These are phyloP conservation scores for Teratosphaeria nubilosa DNA, from an alignment of 2,329 filamentous ascomycete species.

Conservation along the genomic window DNA sequence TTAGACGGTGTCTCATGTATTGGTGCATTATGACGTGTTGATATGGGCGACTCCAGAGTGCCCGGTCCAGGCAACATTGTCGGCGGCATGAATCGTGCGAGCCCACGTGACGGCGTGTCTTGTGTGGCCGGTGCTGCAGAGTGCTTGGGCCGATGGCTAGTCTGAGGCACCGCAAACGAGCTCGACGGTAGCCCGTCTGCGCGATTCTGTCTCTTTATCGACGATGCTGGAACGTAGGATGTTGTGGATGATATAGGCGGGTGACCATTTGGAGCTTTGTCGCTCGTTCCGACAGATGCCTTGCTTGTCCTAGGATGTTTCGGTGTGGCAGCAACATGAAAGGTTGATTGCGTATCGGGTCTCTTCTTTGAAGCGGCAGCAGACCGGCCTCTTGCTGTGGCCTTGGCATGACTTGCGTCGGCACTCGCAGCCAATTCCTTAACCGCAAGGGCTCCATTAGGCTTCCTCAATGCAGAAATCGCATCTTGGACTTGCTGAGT, in stretches of 20 bases:
- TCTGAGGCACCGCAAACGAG: conserved; percentile 22
- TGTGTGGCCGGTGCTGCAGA: conserved; percentile 20
- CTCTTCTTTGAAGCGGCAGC: conserved; percentile 10
- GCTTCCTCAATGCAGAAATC: conserved; percentile 63
- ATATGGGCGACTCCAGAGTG: conserved; percentile 12
- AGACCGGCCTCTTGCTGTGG: conserved; percentile 13
- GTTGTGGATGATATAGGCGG: conserved; percentile 14
- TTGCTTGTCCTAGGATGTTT: conserved; percentile 22
- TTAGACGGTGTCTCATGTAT: conserved; percentile 10
- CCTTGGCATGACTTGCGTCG: conserved; percentile 44
- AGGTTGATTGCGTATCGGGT: conserved; percentile 21
- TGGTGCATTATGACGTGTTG: neutral
- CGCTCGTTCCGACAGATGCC: conserved; percentile 7
- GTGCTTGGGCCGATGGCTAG: conserved; percentile 13
- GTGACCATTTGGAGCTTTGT: conserved; percentile 13
- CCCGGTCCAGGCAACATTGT: conserved; percentile 12
- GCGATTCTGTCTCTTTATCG: conserved; percentile 20
- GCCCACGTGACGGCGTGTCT: conserved; percentile 35
- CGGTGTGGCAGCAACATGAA: conserved; percentile 36
- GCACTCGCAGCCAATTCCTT: conserved; percentile 57
- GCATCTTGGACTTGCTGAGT: conserved; percentile 64
- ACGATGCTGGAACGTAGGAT: conserved; percentile 32
- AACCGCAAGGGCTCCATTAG: conserved; percentile 61
- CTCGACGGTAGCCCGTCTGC: conserved; percentile 8
- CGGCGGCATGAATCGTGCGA: conserved; percentile 22